Percentiles rank a stretch among this genome's conserved stretches.
Conservation (phyloP, 1,284 basidiomycete genomes). For the Kalmanozyma brasiliensis region DNA sequence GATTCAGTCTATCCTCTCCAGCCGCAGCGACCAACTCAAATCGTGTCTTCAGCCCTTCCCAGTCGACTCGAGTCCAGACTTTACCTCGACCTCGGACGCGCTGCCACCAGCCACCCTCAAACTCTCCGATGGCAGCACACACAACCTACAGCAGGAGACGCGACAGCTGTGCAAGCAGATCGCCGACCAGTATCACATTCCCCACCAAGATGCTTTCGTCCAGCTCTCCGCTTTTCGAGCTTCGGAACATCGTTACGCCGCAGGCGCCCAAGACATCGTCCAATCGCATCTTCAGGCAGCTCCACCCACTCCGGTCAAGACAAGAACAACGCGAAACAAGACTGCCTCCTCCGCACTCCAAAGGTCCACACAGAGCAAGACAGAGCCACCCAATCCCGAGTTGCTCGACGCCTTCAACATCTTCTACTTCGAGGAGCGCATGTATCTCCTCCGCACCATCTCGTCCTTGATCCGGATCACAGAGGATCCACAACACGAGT, state of each 20-base stretch:
- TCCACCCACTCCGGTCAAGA: slow-evolving; percentile 22
- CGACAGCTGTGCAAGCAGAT: slow-evolving; percentile 78
- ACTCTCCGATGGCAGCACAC: slow-evolving; percentile 74
- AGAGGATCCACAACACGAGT: slow-evolving; percentile 73
- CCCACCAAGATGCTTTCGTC: slow-evolving; percentile 78
- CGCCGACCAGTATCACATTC: slow-evolving; percentile 77
- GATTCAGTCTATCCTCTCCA: slow-evolving; percentile 36
- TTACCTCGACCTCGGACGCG: slow-evolving; percentile 3
- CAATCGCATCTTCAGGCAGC: slow-evolving; percentile 16
- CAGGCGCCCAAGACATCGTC: slow-evolving; percentile 23
- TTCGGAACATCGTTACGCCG: slow-evolving; percentile 76
- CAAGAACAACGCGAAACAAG: slow-evolving; percentile 4
- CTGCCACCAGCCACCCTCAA: slow-evolving; percentile 71
- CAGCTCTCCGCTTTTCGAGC: slow-evolving; percentile 81
- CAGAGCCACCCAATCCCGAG: slow-evolving; percentile 19
- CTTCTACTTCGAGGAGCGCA: slow-evolving; percentile 82
- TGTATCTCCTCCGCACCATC: slow-evolving; percentile 74
- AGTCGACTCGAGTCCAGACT: slow-evolving; percentile 6
- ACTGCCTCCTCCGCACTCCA: slow-evolving; percentile 5
- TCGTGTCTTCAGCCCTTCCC: slow-evolving; percentile 48
- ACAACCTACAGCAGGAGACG: slow-evolving; percentile 74
- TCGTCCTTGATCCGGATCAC: slow-evolving; percentile 72
- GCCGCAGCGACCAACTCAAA: slow-evolving; percentile 40
- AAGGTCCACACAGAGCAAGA: slow-evolving; percentile 2
- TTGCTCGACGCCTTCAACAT: slow-evolving; percentile 78